Conservation (phyloP, 371 early-diverging fungal genomes). For the Rhizopus microsporus region DNA sequence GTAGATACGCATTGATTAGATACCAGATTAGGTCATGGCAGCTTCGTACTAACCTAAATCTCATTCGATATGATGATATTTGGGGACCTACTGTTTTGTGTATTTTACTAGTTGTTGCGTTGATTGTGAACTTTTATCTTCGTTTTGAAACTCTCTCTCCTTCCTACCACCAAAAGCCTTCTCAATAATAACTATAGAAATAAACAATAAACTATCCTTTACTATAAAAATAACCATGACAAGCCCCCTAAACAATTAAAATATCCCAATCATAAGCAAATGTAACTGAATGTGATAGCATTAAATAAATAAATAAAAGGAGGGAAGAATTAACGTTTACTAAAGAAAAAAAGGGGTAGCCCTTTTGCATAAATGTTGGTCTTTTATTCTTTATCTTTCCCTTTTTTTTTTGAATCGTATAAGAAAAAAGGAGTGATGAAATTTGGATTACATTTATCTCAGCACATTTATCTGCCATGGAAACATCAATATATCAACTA, state of each 20-base stretch:
- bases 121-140: conserved; percentile 33
- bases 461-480: conserved; percentile 19
- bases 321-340: not conserved
- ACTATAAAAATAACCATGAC: not conserved
- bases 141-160: conserved; percentile 17
- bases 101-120: conserved; percentile 28
- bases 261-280: not conserved
- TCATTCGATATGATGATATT: conserved; percentile 31
- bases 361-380: conserved; percentile 1
- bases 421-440: conserved; percentile 9
- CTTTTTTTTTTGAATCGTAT: not conserved
- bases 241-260: not conserved
- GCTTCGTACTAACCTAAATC: conserved; percentile 18
- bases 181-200: not conserved
- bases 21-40: conserved; percentile 33
- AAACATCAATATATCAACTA: conserved; percentile 25
- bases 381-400: not conserved
- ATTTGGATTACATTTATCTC: conserved; percentile 15
- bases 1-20: conserved; percentile 31
- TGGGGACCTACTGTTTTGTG: conserved; percentile 34
- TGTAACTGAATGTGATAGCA: not conserved
- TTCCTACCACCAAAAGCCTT: conserved; percentile 5
- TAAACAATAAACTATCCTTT: not conserved
- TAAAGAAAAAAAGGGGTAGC: not conserved
- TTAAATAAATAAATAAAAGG: not conserved